Evolutionary conservation across 202 grass and related monocot genomes (phyloP).

Genomic region (Panicum hallii): DNA sequence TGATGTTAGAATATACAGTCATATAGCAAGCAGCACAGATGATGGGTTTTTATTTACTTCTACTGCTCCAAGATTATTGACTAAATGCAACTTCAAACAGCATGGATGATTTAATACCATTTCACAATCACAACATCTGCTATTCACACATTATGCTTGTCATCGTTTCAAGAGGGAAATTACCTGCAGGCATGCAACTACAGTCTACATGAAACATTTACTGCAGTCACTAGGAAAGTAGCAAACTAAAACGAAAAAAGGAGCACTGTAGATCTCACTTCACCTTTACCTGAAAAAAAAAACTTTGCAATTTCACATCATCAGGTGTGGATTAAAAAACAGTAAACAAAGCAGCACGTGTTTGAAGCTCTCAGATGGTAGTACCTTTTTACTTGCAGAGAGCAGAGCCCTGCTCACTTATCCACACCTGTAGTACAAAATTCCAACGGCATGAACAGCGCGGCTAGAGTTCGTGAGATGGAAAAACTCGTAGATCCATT

Average conservation of each 20-base stretch:
- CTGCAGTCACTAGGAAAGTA: neutral
- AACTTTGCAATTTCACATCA: neutral
- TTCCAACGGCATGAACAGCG: neutral
- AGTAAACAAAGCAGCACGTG: neutral
- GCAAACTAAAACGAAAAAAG: neutral
- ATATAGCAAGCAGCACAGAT: conserved; percentile 23
- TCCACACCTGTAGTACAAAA: neutral
- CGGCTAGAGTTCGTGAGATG: neutral
- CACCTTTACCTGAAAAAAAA: neutral
- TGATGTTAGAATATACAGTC: conserved; percentile 49
- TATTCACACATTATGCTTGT: neutral
- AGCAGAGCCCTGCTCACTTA: neutral
- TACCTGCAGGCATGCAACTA: neutral
- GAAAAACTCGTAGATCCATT: neutral
- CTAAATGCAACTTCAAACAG: neutral
- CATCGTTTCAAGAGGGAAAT: neutral
- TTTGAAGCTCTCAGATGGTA: neutral
- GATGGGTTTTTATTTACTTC: neutral
- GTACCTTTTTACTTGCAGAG: neutral
- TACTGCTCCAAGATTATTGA: neutral
- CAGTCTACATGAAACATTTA: neutral
- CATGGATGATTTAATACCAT: neutral
- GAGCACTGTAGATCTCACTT: neutral
- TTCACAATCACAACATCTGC: neutral
- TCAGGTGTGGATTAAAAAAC: neutral